These are phyloP conservation scores for Pythium periplocum DNA, from an alignment of 352 stramenopile genomes.

Conservation along the genomic window DNA sequence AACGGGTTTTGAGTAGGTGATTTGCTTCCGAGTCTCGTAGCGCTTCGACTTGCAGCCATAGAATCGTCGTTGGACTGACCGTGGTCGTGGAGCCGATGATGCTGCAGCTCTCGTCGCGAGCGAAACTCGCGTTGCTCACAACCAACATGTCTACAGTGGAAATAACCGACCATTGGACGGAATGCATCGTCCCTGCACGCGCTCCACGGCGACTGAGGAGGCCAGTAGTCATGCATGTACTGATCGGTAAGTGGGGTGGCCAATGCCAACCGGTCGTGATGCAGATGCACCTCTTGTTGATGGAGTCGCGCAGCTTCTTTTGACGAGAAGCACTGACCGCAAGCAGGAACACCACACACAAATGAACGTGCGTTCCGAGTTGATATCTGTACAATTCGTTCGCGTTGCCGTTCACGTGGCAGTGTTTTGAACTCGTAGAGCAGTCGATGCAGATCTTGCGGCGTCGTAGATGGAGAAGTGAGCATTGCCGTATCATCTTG, in stretches of 20 bases:
- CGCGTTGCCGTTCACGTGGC: conserved; percentile 30
- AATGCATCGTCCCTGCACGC: conserved; percentile 11
- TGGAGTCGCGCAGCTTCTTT: conserved; percentile 44
- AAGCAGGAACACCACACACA: conserved; percentile 47
- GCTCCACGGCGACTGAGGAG: conserved; percentile 38
- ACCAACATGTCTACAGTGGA: conserved; percentile 23
- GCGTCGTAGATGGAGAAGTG: conserved; percentile 8
- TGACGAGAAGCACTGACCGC: conserved; percentile 58
- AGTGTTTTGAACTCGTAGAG: conserved; percentile 70
- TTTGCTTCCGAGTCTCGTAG: too few relatives aligned
- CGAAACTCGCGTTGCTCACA: conserved; percentile 39
- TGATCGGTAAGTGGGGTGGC: conserved; percentile 39
- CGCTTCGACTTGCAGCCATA: too few relatives aligned
- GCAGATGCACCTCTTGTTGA: conserved; percentile 34
- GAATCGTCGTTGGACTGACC: background rate
- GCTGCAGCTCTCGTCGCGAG: conserved; percentile 31
- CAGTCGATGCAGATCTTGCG: conserved; percentile 45
- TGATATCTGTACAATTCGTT: conserved; percentile 45
- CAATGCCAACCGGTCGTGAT: conserved; percentile 30
- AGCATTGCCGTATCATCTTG: conserved; percentile 6
- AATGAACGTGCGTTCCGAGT: conserved; percentile 37
- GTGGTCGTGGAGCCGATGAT: conserved; percentile 7
- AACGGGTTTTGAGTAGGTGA: too few relatives aligned
- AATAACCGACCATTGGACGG: conserved; percentile 42
- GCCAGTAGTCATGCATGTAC: conserved; percentile 60